Percentiles rank a stretch among this genome's conserved stretches.
Evolutionary conservation across 2,329 filamentous ascomycete genomes (phyloP).

Genomic region (Cordyceps militaris): DNA sequence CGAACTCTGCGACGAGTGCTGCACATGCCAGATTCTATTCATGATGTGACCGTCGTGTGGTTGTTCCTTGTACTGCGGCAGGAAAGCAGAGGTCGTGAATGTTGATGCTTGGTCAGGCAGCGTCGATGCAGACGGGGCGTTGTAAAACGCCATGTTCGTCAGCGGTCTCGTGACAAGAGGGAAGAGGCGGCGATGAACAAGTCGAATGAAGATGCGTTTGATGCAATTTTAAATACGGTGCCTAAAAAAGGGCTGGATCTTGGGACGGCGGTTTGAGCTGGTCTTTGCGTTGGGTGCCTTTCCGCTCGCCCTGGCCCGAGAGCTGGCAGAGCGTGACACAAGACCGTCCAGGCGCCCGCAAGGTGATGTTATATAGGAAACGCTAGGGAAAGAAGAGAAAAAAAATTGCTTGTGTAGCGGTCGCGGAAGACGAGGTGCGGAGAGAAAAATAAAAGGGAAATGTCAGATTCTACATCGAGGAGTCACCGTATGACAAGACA

Average conservation of each 20-base stretch:
- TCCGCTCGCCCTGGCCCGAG: slow-evolving; percentile 4
- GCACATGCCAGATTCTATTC: not conserved
- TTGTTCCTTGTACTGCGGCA: not conserved
- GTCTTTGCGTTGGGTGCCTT: slow-evolving; percentile 6
- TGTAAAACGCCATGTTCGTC: not conserved
- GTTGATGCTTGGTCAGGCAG: not conserved
- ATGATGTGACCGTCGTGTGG: not conserved
- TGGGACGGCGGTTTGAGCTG: slow-evolving; percentile 2
- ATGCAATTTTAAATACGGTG: slow-evolving; percentile 6
- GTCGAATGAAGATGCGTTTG: not conserved
- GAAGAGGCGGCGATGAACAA: not conserved
- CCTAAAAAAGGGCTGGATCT: not conserved
- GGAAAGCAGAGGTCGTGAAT: not conserved
- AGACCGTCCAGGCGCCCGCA: not conserved
- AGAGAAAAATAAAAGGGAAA: not conserved
- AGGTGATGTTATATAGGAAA: not conserved
- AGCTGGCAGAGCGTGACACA: slow-evolving; percentile 11
- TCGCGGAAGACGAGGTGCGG: not conserved
- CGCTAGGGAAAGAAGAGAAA: not conserved
- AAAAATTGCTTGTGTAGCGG: not conserved
- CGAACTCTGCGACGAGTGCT: not conserved
- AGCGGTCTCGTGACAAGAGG: not conserved
- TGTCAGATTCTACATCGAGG: not conserved
- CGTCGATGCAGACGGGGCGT: not conserved
- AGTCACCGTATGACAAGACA: not conserved